Conservation (phyloP, 257 asterid genomes). For the Solanum paucissectum region DNA sequence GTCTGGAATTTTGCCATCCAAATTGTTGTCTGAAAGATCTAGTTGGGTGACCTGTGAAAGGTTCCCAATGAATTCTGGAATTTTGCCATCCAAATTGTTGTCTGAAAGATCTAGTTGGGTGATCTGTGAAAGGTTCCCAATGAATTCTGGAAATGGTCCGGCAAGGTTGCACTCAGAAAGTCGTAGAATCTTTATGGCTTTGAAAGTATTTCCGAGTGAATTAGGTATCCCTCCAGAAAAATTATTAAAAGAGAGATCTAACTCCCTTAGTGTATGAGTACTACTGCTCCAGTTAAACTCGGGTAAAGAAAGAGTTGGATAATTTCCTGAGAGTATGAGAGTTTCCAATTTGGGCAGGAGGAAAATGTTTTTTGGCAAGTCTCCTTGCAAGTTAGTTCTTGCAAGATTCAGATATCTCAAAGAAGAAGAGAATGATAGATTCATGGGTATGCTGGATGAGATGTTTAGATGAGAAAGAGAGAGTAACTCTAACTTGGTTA, state of each 20-base stretch:
- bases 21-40: not conserved
- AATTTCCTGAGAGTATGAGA: fast-evolving
- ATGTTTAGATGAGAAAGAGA: fast-evolving
- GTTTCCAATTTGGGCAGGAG: not conserved
- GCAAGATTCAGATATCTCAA: not conserved
- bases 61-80: not conserved
- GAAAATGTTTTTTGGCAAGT: not conserved
- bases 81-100: not conserved
- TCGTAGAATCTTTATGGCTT: not conserved
- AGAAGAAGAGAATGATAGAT: not conserved
- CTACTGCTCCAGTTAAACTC: not conserved
- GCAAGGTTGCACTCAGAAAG: not conserved
- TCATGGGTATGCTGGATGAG: not conserved
- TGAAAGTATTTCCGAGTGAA: not conserved
- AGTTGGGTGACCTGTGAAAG: not conserved
- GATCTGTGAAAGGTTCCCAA: not conserved
- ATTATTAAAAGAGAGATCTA: not conserved
- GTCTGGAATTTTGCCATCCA: not conserved
- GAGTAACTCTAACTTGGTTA: not conserved
- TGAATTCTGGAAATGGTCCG: not conserved
- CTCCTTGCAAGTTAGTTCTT: fast-evolving
- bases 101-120: not conserved
- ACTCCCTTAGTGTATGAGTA: not conserved
- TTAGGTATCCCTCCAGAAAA: not conserved
- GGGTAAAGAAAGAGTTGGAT: not conserved